phyloP scores from a whole-genome alignment of 495 filamentous ascomycete genomes.

The Penicillium cinerascens region DNA sequence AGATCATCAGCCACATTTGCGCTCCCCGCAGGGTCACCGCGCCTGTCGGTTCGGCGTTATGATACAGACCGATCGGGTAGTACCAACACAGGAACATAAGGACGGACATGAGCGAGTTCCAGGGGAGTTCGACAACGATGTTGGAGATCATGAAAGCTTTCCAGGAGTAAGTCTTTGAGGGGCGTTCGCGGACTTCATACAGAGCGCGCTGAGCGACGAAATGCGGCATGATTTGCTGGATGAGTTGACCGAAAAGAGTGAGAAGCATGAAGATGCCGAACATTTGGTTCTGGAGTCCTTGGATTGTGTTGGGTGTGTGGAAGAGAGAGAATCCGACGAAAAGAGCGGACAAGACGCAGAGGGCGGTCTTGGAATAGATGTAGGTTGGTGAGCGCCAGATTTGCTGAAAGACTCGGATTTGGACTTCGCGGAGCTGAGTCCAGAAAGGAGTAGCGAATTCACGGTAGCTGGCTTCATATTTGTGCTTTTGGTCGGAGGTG shows the following conservation, averaged over 20 bases:
- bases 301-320: conserved; percentile 59
- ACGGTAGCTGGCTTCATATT: conserved; percentile 10
- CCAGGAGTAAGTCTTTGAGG: conserved; percentile 51
- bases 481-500: conserved; percentile 11
- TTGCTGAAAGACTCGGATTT: conserved; percentile 43
- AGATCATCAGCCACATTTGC: conserved; percentile 47
- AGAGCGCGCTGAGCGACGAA: conserved; percentile 47
- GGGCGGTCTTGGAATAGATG: conserved; percentile 18
- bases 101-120: conserved; percentile 39
- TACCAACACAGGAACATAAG: conserved; percentile 53
- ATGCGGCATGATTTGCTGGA: conserved; percentile 53
- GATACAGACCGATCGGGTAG: conserved; percentile 56
- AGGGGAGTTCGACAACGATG: conserved; percentile 51
- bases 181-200: conserved; percentile 49
- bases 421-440: conserved; percentile 44
- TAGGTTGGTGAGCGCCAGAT: conserved; percentile 40
- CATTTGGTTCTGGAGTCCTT: conserved; percentile 79
- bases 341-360: conserved; percentile 35
- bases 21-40: conserved; percentile 38
- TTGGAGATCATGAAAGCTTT: conserved; percentile 48
- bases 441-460: conserved; percentile 48
- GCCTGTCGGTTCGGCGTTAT: conserved; percentile 36
- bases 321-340: conserved; percentile 91
- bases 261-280: conserved; percentile 79
- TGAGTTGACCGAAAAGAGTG: conserved; percentile 67